Evolutionary conservation across 169 alveolate genomes (phyloP).

Genomic region (Amoebophrya sp.): DNA sequence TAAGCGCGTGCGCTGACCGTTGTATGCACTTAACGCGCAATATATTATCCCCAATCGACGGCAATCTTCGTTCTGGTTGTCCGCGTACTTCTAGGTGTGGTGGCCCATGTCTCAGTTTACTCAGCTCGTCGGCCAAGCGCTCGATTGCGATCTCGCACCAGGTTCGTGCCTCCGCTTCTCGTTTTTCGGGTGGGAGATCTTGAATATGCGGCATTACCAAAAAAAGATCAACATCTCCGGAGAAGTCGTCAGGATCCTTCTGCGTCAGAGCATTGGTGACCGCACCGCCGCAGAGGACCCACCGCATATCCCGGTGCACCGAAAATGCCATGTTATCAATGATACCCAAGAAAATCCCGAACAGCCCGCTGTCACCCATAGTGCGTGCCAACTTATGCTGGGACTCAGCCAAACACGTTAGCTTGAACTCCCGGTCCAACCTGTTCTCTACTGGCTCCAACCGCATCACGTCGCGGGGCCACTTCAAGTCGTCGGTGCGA

Average conservation of each 20-base stretch:
- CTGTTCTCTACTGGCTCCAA: too few species aligned
- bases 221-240: background rate
- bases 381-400: too few species aligned
- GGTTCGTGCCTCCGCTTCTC: background rate
- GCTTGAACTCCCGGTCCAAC: too few species aligned
- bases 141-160: background rate
- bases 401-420: too few species aligned
- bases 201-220: background rate
- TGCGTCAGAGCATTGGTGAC: background rate
- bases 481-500: background rate
- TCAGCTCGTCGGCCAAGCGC: too few species aligned
- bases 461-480: background rate
- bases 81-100: too few species aligned
- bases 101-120: too few species aligned
- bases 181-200: background rate
- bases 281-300: background rate
- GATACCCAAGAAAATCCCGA: too few species aligned
- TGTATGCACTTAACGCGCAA: background rate
- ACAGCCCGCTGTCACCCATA: too few species aligned
- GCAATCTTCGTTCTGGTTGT: too few species aligned
- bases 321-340: too few species aligned
- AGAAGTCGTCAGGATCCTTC: too few species aligned
- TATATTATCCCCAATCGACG: background rate
- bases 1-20: background rate
- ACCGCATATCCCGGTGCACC: background rate